These are phyloP conservation scores for Chamaecyparis obtusa DNA, from an alignment of 75 land plant genomes.

Conservation along the genomic window DNA sequence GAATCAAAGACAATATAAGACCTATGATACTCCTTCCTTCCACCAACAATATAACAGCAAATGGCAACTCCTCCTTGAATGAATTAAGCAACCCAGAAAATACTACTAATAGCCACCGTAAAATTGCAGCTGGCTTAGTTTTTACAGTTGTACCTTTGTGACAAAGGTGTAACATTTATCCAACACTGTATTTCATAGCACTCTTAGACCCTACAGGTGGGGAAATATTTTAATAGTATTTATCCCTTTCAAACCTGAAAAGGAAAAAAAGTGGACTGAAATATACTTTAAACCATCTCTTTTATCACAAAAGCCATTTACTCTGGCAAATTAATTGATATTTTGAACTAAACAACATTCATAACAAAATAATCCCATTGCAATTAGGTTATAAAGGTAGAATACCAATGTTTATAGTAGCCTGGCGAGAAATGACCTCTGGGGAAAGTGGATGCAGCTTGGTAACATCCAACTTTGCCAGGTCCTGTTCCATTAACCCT, in stretches of 20 bases:
- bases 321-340: background rate
- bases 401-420: slow-evolving; percentile 95
- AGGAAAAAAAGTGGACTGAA: background rate
- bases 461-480: slow-evolving; percentile 85
- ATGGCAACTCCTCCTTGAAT: background rate
- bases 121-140: background rate
- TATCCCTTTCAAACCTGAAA: background rate
- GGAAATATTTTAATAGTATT: background rate
- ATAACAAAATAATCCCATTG: background rate
- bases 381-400: background rate
- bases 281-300: background rate
- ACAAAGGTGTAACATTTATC: background rate
- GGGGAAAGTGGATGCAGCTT: slow-evolving; percentile 89
- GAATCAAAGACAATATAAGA: no score
- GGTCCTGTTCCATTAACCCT: slow-evolving; percentile 98
- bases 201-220: background rate
- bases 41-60: no score
- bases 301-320: background rate
- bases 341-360: background rate
- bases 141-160: background rate
- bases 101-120: background rate
- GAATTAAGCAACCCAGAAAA: background rate
- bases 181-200: background rate
- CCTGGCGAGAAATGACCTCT: slow-evolving; percentile 97
- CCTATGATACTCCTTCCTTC: background rate